These are phyloP conservation scores for Hyphodiscus sp. DNA, from an alignment of 2,329 filamentous ascomycete genomes.

Conservation along the genomic window DNA sequence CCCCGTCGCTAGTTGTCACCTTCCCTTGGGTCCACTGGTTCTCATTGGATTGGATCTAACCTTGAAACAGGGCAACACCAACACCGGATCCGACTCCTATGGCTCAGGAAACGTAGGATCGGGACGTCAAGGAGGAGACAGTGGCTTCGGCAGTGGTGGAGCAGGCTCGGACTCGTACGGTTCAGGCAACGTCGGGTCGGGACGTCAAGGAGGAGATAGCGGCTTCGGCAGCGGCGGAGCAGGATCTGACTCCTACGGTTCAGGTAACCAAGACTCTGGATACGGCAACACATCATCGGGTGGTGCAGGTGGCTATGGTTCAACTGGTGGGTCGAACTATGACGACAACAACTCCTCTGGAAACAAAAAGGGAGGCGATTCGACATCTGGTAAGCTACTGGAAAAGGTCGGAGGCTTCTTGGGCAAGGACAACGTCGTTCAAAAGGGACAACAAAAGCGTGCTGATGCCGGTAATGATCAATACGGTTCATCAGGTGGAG, in stretches of 20 bases:
- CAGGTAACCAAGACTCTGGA: conserved; percentile 1
- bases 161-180: conserved; percentile 14
- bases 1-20: too few species aligned
- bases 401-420: conserved; percentile 50
- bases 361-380: conserved; percentile 6
- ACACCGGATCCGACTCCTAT: conserved; percentile 8
- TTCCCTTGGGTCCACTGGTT: too few species aligned
- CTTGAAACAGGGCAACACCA: neutral
- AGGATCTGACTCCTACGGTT: too few species aligned
- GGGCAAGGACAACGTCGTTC: conserved; percentile 39
- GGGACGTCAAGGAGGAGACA: conserved; percentile 30
- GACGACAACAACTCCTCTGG: conserved; percentile 16
- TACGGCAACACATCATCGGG: conserved; percentile 14
- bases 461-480: conserved; percentile 32
- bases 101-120: conserved; percentile 17
- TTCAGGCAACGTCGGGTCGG: conserved; percentile 16
- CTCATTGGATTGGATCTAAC: too few species aligned
- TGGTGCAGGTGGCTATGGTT: neutral
- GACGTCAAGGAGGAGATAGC: too few species aligned
- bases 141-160: conserved; percentile 1
- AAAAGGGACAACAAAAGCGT: conserved; percentile 46
- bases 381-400: conserved; percentile 47
- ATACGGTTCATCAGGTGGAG: neutral
- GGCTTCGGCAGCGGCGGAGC: too few species aligned
- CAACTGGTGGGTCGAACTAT: conserved; percentile 13